phyloP scores from a whole-genome alignment of 305 asterid genomes.

The Plantago rigida region DNA sequence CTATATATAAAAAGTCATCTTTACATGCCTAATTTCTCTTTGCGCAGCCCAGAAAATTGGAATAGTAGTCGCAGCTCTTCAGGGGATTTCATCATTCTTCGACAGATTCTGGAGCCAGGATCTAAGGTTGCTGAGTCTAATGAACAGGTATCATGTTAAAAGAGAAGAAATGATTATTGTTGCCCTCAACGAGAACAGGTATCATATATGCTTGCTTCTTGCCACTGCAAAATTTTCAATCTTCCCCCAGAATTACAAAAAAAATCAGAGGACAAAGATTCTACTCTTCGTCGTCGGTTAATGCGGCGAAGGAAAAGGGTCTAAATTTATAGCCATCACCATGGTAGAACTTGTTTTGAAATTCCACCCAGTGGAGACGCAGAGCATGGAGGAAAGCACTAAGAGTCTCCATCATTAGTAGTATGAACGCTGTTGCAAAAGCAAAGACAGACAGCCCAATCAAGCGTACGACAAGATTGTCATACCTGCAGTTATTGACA shows the following conservation, averaged over 20 bases:
- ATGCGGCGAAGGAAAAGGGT: constrained; percentile 73
- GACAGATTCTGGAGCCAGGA: constrained; percentile 3
- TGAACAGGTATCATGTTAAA: constrained; percentile 10
- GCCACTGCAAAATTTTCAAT: constrained; percentile 17
- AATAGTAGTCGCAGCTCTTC: constrained; percentile 2
- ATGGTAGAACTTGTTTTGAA: constrained; percentile 76
- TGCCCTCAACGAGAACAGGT: not conserved
- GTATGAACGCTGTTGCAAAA: constrained; percentile 81
- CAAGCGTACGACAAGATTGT: constrained; percentile 58
- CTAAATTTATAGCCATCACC: constrained; percentile 88
- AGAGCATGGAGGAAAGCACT: constrained; percentile 96
- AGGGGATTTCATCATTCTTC: constrained; percentile 7
- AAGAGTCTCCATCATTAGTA: constrained; percentile 94
- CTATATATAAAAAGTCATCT: constrained; percentile 10
- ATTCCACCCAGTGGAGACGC: constrained; percentile 98
- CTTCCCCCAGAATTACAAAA: constrained; percentile 5
- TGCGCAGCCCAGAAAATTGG: not conserved
- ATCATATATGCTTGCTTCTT: not conserved
- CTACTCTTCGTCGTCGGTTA: constrained; percentile 55
- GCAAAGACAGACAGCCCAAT: constrained; percentile 78
- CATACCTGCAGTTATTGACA: constrained; percentile 48
- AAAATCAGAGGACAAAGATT: not conserved
- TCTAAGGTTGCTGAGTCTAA: not conserved
- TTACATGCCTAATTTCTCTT: constrained; percentile 10
- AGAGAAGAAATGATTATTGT: constrained; percentile 13